A percentile compares a stretch with the other conserved stretches of the same genome.
Evolutionary conservation across 208 protist genomes (phyloP).

Genomic region (Acanthamoeba quina): DNA sequence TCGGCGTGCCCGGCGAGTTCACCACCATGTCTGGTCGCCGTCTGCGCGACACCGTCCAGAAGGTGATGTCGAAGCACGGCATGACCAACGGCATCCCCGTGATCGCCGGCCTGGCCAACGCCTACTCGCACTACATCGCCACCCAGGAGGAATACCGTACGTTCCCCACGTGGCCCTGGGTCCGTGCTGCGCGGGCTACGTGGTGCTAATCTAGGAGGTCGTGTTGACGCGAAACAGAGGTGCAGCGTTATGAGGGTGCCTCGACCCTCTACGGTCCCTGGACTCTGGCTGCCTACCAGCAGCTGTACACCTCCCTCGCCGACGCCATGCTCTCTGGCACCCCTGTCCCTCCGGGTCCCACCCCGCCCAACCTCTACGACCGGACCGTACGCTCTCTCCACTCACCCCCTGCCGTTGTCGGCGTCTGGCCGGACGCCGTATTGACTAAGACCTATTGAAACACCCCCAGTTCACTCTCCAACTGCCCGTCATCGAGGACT

Average conservation of each 20-base stretch:
- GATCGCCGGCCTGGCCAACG: constrained; percentile 75
- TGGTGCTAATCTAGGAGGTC: not conserved
- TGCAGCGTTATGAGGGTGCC: constrained; percentile 84
- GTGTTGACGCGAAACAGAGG: not conserved
- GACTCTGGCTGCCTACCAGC: constrained; percentile 80
- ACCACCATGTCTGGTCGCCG: constrained; percentile 86
- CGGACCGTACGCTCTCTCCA: constrained; percentile 64
- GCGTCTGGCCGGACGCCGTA: not conserved
- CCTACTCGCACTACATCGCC: constrained; percentile 75
- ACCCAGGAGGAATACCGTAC: constrained; percentile 78
- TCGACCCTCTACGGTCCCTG: constrained; percentile 85
- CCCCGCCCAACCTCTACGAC: constrained; percentile 75
- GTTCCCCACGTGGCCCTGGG: not conserved
- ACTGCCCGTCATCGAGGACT: constrained; percentile 70
- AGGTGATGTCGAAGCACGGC: constrained; percentile 47
- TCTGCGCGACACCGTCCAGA: constrained; percentile 75
- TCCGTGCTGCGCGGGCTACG: not conserved
- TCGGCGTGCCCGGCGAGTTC: constrained; percentile 85
- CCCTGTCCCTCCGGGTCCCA: constrained; percentile 44
- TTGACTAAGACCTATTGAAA: not conserved
- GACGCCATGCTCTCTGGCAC: constrained; percentile 65
- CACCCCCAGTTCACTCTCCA: constrained; percentile 52
- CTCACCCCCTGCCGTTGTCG: not conserved
- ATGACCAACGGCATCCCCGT: constrained; percentile 69
- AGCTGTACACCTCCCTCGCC: constrained; percentile 77